These are phyloP conservation scores for Arthrobotrys entomopaga DNA, from an alignment of 2,329 filamentous ascomycete genomes.

Conservation along the genomic window DNA sequence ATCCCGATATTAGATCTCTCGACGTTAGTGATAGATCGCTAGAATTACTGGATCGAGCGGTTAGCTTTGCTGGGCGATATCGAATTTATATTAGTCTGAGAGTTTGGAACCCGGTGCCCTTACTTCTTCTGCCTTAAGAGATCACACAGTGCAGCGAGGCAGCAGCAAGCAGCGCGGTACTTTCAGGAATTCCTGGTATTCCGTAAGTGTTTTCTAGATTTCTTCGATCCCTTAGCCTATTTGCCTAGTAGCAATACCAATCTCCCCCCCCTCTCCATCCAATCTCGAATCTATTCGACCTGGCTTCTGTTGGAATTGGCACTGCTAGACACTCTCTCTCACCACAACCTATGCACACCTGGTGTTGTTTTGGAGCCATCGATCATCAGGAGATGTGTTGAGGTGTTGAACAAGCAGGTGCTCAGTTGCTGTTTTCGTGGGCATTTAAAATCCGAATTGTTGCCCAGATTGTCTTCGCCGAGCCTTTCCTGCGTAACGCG, in stretches of 20 bases:
- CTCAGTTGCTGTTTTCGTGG: constrained; percentile 2
- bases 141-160: constrained; percentile 12
- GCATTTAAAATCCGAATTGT: constrained; percentile 42
- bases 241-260: not conserved
- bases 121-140: constrained; percentile 15
- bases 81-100: constrained; percentile 35
- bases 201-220: too few relatives aligned
- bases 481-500: constrained; percentile 40
- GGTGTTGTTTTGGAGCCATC: not conserved
- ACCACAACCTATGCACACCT: not conserved
- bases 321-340: not conserved
- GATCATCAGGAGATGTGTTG: too few relatives aligned
- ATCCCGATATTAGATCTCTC: constrained; percentile 26
- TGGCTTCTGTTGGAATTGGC: not conserved
- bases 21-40: constrained; percentile 34
- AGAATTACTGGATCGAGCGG: constrained; percentile 22
- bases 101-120: constrained; percentile 33
- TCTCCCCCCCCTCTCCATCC: constrained; percentile 6
- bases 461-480: constrained; percentile 25
- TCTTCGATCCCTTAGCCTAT: too few relatives aligned
- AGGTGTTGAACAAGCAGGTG: too few relatives aligned
- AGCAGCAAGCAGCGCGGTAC: constrained; percentile 5
- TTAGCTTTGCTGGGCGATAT: constrained; percentile 16
- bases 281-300: not conserved
- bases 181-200: constrained; percentile 8